Evolutionary conservation across 2,329 filamentous ascomycete species (phyloP).

Genomic region (Claviceps lovelessii): DNA sequence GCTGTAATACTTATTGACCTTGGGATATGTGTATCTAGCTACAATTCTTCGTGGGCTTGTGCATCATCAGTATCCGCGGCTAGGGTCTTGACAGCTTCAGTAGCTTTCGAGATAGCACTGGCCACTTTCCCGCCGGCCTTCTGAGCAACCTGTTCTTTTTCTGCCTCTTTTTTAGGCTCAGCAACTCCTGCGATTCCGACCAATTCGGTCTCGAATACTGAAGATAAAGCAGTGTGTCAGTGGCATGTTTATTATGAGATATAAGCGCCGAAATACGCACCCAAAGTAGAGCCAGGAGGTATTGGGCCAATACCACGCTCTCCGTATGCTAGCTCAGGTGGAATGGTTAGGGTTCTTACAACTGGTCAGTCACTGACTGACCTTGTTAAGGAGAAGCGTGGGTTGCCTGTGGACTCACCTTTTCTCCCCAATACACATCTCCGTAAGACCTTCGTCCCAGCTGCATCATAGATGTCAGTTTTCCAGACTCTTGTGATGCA

Average conservation of each 20-base stretch:
- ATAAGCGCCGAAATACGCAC: constrained; percentile 28
- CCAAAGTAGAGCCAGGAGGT: constrained; percentile 62
- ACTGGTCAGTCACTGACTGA: constrained; percentile 3
- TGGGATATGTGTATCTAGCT: constrained; percentile 9
- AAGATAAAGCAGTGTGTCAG: constrained; percentile 7
- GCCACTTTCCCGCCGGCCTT: constrained; percentile 13
- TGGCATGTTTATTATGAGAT: background rate
- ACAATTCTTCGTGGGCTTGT: constrained; percentile 48
- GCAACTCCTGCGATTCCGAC: constrained; percentile 65
- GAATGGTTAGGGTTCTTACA: constrained; percentile 64
- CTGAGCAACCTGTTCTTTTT: constrained; percentile 17
- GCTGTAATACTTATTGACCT: background rate
- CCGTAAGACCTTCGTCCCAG: constrained; percentile 80
- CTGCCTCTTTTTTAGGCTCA: background rate
- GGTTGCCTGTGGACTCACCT: constrained; percentile 26
- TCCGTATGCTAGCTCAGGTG: constrained; percentile 76
- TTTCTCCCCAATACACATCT: constrained; percentile 95
- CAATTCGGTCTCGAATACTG: constrained; percentile 85
- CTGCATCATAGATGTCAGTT: constrained; percentile 23
- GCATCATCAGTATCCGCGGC: constrained; percentile 39
- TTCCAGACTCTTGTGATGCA: constrained; percentile 3
- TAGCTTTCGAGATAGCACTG: constrained; percentile 10
- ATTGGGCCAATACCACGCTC: constrained; percentile 65
- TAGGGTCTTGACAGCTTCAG: constrained; percentile 31
- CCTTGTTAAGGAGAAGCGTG: background rate